Evolutionary conservation across 768 basidiomycete genomes (phyloP), one percentile per base, ranked within the genome.

Genomic region (Lactarius sanguifluus): DNA sequence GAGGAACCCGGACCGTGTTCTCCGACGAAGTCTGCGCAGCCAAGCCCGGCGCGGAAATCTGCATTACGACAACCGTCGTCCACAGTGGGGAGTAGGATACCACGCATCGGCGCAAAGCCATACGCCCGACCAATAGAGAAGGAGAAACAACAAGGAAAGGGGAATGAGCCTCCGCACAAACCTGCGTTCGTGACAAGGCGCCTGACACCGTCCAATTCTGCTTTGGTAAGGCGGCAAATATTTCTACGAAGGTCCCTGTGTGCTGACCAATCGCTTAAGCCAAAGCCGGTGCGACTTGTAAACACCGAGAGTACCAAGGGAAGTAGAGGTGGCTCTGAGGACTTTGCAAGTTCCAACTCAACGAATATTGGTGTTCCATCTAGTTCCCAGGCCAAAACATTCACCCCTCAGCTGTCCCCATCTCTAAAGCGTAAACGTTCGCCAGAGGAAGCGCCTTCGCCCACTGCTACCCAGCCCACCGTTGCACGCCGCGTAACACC

Each of bases 91-190:
- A 78, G 77, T 62, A 74, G 70, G 64, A 78, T 78, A n/a, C 77
- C 77, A 5, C 62, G 77, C 15, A 75, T 76, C 32, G 77, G 77
- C 25, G 66, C 69, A 20, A 78, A 78, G 64, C 76, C 76, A 1
- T 77, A 78, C 57, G 70, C 73, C 4, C 67, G 72, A 38, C 73
- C 77, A 5, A 32, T 32, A 8, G 61, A 65, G 28, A 40, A 40
- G 38, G 52, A 55, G 62, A 61, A 32, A 40, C 64, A 68, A 20
- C 55, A 61, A 52, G 59, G 23, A 23, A 66, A 68, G 36, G 63
- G 59, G n/a, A 69, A 61, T 13, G 56, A 64, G 16, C 64, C 62
- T 43, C 28, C 34, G 36, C 59, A 59, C 54, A 69, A 57, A 30
- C 47, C 64, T 15, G 15, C 57, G 12, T 43, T 62, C 43, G 23